These are phyloP conservation scores for Neocatenulostroma microsporum DNA, from an alignment of 2,329 filamentous ascomycete species.

Conservation along the genomic window DNA sequence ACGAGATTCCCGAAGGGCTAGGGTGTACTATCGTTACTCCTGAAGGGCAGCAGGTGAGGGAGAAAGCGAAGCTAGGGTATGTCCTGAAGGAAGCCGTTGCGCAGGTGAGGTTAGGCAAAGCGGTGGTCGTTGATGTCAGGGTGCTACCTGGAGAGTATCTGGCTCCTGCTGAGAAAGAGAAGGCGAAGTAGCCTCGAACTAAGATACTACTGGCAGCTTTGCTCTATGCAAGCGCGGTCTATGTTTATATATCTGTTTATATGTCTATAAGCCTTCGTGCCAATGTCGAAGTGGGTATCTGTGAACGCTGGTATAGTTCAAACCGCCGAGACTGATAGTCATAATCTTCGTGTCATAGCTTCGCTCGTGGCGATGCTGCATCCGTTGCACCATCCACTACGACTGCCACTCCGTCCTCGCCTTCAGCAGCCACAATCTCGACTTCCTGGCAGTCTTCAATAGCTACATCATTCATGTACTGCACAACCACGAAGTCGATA, in stretches of 20 bases:
- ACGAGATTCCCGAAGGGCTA: constrained; percentile 12
- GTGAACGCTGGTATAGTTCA: too few species aligned
- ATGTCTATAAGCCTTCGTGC: too few species aligned
- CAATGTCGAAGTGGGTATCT: too few species aligned
- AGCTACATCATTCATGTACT: constrained; percentile 76
- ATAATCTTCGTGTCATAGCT: too few species aligned
- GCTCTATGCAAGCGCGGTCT: too few species aligned
- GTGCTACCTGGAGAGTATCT: constrained; percentile 14
- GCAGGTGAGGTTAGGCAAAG: constrained; percentile 6
- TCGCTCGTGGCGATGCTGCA: constrained; percentile 1
- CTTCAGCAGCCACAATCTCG: constrained; percentile 21
- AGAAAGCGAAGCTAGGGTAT: constrained; percentile 3
- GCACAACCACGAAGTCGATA: constrained; percentile 81
- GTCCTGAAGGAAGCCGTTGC: constrained; percentile 10
- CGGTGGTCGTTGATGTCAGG: constrained; percentile 13
- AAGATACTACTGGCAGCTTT: too few species aligned
- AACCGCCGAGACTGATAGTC: too few species aligned
- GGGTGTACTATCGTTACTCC: constrained; percentile 10
- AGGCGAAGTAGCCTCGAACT: too few species aligned
- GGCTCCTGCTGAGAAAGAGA: too few species aligned
- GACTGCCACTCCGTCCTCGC: constrained; percentile 6
- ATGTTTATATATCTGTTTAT: too few species aligned
- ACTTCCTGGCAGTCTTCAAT: constrained; percentile 86
- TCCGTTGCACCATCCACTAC: constrained; percentile 1
- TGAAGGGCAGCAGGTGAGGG: constrained; percentile 5